These are phyloP conservation scores for Talaromyces liani DNA, from an alignment of 495 filamentous ascomycete species.

Conservation along the genomic window DNA sequence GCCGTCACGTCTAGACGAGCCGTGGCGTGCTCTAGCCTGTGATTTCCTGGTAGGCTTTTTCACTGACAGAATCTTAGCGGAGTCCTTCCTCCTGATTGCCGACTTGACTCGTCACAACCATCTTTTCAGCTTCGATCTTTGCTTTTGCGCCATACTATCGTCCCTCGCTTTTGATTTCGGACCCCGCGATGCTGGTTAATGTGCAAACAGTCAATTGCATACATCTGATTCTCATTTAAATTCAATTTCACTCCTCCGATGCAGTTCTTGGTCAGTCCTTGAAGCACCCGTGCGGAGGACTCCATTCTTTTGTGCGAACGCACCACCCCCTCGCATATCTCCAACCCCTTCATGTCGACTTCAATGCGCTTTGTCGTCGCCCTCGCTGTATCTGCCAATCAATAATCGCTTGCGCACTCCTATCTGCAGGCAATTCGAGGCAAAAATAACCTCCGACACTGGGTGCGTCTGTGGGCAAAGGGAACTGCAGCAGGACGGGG, in stretches of 20 bases:
- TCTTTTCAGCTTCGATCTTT: not conserved
- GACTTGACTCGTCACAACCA: not conserved
- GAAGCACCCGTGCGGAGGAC: not conserved
- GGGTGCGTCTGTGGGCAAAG: not conserved
- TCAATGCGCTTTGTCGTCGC: not conserved
- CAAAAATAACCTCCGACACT: constrained; percentile 3
- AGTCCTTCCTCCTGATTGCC: not conserved
- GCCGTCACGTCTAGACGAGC: not conserved
- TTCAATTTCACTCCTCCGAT: not conserved
- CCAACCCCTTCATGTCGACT: not conserved
- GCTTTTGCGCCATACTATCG: not conserved
- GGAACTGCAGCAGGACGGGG: not conserved
- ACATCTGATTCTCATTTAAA: not conserved
- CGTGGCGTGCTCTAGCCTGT: not conserved
- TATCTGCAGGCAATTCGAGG: not conserved
- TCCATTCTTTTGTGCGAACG: not conserved
- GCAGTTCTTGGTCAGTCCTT: not conserved
- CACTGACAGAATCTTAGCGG: not conserved
- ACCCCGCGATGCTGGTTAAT: not conserved
- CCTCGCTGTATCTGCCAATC: constrained; percentile 5
- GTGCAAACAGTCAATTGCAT: not conserved
- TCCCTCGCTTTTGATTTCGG: not conserved
- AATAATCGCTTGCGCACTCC: not conserved
- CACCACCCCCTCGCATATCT: constrained; percentile 4
- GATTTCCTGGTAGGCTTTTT: not conserved